Conservation (phyloP, 805 yeast species). For the Vanderwaltozyma polyspora region DNA sequence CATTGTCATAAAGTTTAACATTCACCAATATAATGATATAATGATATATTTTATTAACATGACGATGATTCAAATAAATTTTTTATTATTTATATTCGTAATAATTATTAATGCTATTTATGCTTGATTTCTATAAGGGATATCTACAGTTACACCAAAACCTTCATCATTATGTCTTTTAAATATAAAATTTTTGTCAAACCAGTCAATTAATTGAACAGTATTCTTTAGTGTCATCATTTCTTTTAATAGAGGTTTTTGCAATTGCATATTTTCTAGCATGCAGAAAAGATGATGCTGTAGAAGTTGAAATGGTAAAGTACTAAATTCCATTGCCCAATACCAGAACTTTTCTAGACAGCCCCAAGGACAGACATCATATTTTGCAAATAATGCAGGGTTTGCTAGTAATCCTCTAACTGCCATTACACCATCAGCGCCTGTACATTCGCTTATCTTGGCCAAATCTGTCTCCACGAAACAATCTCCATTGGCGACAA, state of each 20-base stretch:
- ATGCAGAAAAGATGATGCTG: slow-evolving; percentile 87
- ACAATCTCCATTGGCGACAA: slow-evolving; percentile 98
- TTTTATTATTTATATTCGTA: too few relatives aligned
- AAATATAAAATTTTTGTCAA: slow-evolving; percentile 59
- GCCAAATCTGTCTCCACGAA: slow-evolving; percentile 54
- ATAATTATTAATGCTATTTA: too few relatives aligned
- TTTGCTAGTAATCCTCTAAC: slow-evolving; percentile 79
- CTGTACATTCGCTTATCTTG: slow-evolving; percentile 51
- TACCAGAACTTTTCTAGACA: slow-evolving; percentile 80
- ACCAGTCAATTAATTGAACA: slow-evolving; percentile 68
- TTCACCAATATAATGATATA: too few relatives aligned
- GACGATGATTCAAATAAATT: too few relatives aligned
- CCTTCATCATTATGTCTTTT: slow-evolving; percentile 57
- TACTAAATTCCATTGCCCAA: slow-evolving; percentile 50
- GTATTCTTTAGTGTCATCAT: slow-evolving; percentile 52
- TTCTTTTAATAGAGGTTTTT: slow-evolving; percentile 40
- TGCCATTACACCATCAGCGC: slow-evolving; percentile 90
- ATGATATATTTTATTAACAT: too few relatives aligned
- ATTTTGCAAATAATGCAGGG: slow-evolving; percentile 81
- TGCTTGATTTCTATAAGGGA: slow-evolving; percentile 26
- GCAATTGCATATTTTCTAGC: slow-evolving; percentile 46
- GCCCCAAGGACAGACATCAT: slow-evolving; percentile 72
- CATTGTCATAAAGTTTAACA: too few relatives aligned
- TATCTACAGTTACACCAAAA: slow-evolving; percentile 45
- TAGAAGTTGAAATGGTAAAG: slow-evolving; percentile 62